Base-by-base conservation (phyloP, 352 stramenopile genomes). In the Globisporangium cystogenes region DNA sequence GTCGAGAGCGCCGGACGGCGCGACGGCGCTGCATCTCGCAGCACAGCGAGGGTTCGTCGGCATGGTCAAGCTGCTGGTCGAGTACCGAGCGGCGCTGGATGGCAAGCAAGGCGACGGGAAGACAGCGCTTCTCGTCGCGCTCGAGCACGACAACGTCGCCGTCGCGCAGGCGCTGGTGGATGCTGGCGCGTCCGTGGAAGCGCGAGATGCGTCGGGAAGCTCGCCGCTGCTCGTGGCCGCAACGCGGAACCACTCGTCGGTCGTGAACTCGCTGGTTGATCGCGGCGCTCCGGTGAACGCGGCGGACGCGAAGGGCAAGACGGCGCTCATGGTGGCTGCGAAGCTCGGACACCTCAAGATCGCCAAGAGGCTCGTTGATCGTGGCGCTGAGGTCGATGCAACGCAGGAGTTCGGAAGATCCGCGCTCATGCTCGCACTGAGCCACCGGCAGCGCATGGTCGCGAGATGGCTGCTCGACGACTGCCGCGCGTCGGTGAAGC, bases 361-460 rank as follows among this genome's bases (percentile, higher is more conserved):
- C 31, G 50, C 21, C 26, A 42, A 42, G 40, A n/a, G 29, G 10
- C 50, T 55, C 6, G 12, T 55, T 10, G n/a, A 21, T 8, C 26
- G 42, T 3, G 29, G 40, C 4, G 39, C 26, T 12, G 35, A 14
- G n/a, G 20, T 48, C 10, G 40, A 55, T 20, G 50, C 24, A 24
- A 48, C 20, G 24, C 26, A 48, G 26, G 10, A 11, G 14, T 49
- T 33, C n/a, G 50, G 50, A 6, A 15, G 50, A 14, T 48, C 50
- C 1, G 26, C 50, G 1, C 50, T 55, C 11, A 55, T 55, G 50
- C 26, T 55, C 11, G 50, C 50, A 7, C 21, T 55, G 36, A 47
- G 23, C 26, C 31, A 48, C 24, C 37, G 18, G 7, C 39, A 42
- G 1, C 39, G 12, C 8, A 1, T n/a, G 18, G 11, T 41, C 1